Base-by-base conservation (phyloP, 2,329 filamentous ascomycete species). In the Onygena corvina region DNA sequence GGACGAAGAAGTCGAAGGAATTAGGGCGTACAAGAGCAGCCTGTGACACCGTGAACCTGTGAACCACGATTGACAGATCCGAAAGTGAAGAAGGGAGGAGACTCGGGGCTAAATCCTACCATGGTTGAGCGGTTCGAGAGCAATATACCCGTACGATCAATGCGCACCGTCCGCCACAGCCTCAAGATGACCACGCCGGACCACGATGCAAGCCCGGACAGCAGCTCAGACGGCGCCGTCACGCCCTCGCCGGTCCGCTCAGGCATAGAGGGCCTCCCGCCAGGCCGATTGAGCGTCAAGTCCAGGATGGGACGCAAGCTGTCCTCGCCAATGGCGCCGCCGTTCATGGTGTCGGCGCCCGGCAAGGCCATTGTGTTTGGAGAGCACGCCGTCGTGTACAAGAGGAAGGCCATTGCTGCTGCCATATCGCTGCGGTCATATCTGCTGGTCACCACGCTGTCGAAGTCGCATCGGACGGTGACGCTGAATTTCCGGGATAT, bases 321-420 rank as follows among this genome's bases (percentile, higher is more conserved):
- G 4, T 73, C 71, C 18, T 76, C 76, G 45, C 78, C 80, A 1
- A 76, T 83, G 71, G 76, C 92, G 69, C 89, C 90, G 36, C 74
- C 89, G 53, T 98, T 98, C 65, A 94, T 98, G 86, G 89, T 96
- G 50, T 96, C 92, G 12, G 90, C 93, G 2, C 92, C 92, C 0
- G 93, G 90, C 55, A 98, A 98, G 67, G 92, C 95, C 62, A 98
- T 98, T 65, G 86, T 96, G 48, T 96, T 90, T 69, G 92, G 92
- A 57, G 92, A 98, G 67, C 92, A 98, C 71, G 85, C 92, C 2
- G 92, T 96, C n/a, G 92, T 98, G 16, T 81, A 98, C 63, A 89
- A 89, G 62, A 96, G 95, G 83, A 81, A 88, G 57, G 90, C 92
- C 51, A 90, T 98, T 67, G 92, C 92, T 47, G 93, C 92, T 20